Evolutionary conservation across 192 early-diverging fungal species (phyloP).

Genomic region (Coemansia asiatica): DNA sequence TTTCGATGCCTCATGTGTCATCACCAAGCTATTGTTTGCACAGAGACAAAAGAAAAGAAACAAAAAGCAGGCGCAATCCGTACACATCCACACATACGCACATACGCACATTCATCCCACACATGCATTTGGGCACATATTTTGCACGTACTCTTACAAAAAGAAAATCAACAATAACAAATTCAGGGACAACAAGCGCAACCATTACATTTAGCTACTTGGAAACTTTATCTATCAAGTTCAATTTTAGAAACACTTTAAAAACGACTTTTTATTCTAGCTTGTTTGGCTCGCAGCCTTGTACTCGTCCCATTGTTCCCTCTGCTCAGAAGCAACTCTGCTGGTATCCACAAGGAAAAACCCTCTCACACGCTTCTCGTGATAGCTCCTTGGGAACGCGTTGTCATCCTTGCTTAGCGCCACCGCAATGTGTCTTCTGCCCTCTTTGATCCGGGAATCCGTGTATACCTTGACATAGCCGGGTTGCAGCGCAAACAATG

Average conservation of each 20-base stretch:
- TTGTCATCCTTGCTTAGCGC: constrained; percentile 60
- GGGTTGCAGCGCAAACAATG: constrained; percentile 67
- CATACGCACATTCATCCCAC: background rate
- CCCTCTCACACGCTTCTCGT: constrained; percentile 65
- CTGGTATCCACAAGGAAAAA: constrained; percentile 66
- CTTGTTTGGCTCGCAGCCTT: constrained; percentile 18
- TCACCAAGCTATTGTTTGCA: background rate
- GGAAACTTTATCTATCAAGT: background rate
- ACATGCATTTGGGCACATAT: no score
- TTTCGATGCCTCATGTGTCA: background rate
- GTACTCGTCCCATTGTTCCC: constrained; percentile 39
- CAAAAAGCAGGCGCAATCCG: background rate
- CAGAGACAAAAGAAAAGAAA: background rate
- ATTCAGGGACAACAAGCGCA: background rate
- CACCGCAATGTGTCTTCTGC: constrained; percentile 68
- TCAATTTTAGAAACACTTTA: background rate
- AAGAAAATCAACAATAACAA: background rate
- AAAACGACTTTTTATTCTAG: background rate
- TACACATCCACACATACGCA: background rate
- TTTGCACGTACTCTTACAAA: no score
- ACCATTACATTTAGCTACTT: background rate
- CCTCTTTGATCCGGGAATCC: constrained; percentile 61
- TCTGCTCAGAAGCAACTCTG: constrained; percentile 25
- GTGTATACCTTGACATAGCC: constrained; percentile 77
- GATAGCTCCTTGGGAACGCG: constrained; percentile 59